Base-by-base conservation (phyloP, 768 basidiomycete species). In the Punctularia strigosozonata region DNA sequence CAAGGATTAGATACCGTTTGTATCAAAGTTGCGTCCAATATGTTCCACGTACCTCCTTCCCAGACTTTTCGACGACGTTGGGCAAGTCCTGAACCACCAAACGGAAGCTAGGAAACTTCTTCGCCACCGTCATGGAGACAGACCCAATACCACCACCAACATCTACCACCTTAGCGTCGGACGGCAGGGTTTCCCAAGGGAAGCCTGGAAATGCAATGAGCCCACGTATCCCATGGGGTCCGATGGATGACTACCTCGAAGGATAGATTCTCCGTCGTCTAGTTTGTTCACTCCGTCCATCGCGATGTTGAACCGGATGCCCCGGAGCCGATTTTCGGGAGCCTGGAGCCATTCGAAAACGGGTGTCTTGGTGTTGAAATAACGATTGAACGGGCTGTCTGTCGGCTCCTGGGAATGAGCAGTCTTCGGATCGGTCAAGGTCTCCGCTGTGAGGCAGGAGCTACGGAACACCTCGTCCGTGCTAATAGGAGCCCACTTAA, bases 101-200 rank as follows among this genome's bases (percentile, higher is more conserved):
- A 28, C 55, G 50, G 4, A 68, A 45, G 13, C 57, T 50, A 0
- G 66, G 63, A 42, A 56, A 56, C 3, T 43, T 46, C 41, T 58
- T 60, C 1, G 52, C 41, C 2, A 70, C 51, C 7, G 44, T 42
- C 30, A 68, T 50, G 2, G 58, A 49, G 14, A 57, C 47, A 31
- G 62, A 60, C 1, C 68, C 67, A 31, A 59, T 53, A 5, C 62
- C 59, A 5, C 64, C 60, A 12, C 62, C 66, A 10, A 68, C 53
- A 47, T 68, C 66, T 37, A 62, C 62, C 14, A 68, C 50, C 3
- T 49, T 46, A 3, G 58, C 46, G 10, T 51, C 56, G 4, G 25
- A 6, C 12, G 50, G 41, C 4, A 63, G 45, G n/a, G 47, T 31
- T 0, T 45, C 49, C 66, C 64, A 69, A 5, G 60, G 54, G 37